These are phyloP conservation scores for Persicaria tinctoria DNA, from an alignment of 148 eudicot species.

Conservation along the genomic window DNA sequence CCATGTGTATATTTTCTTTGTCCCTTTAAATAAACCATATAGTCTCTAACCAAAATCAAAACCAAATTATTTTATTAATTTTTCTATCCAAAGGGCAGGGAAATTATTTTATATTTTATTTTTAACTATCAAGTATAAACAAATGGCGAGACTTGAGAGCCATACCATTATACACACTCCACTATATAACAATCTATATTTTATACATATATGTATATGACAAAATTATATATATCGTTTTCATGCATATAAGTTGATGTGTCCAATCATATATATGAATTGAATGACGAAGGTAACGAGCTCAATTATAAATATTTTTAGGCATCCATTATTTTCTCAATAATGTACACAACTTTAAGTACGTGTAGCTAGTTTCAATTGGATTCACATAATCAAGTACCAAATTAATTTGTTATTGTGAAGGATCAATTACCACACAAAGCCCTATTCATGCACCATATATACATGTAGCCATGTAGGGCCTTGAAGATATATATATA, in stretches of 20 bases:
- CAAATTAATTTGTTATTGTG: background rate
- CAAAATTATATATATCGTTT: background rate
- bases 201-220: no score
- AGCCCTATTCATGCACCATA: background rate
- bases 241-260: background rate
- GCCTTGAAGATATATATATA: background rate
- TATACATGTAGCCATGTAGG: background rate
- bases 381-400: background rate
- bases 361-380: background rate
- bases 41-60: no score
- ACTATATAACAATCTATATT: no score
- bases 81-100: no score
- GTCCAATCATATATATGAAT: background rate
- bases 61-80: no score
- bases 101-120: no score
- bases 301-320: background rate
- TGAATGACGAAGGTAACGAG: background rate
- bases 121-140: no score
- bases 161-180: no score
- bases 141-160: no score
- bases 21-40: no score
- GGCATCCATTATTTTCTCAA: background rate
- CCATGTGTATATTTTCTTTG: no score
- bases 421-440: background rate
- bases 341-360: background rate